These are phyloP conservation scores for Monascus ruber DNA, from an alignment of 2,329 filamentous ascomycete species.

Conservation along the genomic window DNA sequence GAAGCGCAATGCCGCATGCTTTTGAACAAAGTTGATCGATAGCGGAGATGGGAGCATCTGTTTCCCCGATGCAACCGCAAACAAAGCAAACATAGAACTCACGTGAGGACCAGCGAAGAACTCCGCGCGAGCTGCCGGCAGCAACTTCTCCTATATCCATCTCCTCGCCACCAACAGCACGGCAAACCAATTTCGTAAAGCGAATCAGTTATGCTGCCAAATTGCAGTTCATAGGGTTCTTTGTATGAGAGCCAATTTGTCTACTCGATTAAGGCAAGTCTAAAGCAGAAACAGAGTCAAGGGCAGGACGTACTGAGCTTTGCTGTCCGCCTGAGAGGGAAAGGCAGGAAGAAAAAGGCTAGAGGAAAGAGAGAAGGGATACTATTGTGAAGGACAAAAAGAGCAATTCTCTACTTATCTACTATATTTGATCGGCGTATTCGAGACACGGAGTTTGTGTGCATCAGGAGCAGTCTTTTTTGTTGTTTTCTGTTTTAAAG, in stretches of 20 bases:
- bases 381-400: neutral
- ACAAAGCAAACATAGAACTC: no score
- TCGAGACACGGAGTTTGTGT: neutral
- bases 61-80: no score
- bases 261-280: constrained; percentile 19
- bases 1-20: no score
- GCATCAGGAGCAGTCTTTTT: neutral
- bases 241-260: constrained; percentile 23
- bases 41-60: no score
- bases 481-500: neutral
- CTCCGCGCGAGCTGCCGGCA: no score
- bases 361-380: neutral
- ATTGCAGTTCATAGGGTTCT: constrained; percentile 20
- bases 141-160: constrained; percentile 13
- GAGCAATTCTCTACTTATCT: neutral
- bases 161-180: constrained; percentile 8
- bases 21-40: no score
- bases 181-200: constrained; percentile 22
- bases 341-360: neutral
- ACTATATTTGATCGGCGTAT: neutral
- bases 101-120: no score
- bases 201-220: constrained; percentile 26
- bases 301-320: constrained; percentile 9
- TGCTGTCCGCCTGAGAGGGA: constrained; percentile 1
- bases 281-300: constrained; percentile 9